A percentile compares a stretch with the other conserved stretches of the same genome.
Conservation (phyloP, 768 basidiomycete species). For the Tephrocybe sp. region DNA sequence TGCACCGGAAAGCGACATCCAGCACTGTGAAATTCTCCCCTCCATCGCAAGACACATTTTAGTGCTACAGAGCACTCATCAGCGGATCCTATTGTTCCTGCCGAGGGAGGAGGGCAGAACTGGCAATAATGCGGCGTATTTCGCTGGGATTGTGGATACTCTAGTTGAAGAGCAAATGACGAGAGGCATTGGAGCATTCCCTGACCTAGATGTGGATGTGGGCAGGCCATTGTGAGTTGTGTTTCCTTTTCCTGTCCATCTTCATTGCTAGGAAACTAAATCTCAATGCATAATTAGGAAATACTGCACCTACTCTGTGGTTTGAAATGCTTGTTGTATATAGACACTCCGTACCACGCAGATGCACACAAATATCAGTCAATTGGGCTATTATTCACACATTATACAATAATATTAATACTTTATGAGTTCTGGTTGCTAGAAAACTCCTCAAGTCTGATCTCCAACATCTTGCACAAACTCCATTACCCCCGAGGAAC, state of each 20-base stretch:
- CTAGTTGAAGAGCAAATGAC: constrained; percentile 38
- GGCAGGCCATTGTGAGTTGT: constrained; percentile 36
- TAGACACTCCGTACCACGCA: too few relatives aligned
- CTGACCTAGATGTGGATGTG: constrained; percentile 51
- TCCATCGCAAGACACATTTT: constrained; percentile 74
- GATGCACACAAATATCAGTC: too few relatives aligned
- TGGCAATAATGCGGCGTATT: constrained; percentile 70
- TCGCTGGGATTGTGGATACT: constrained; percentile 59
- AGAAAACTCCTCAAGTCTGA: too few relatives aligned
- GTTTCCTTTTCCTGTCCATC: neutral
- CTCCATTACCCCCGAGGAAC: too few relatives aligned
- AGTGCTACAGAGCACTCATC: constrained; percentile 64
- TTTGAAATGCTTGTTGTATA: too few relatives aligned
- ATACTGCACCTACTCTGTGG: too few relatives aligned
- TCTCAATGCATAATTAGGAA: constrained; percentile 44
- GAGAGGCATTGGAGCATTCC: constrained; percentile 56
- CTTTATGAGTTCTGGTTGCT: too few relatives aligned
- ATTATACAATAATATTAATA: too few relatives aligned
- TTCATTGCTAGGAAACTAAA: neutral
- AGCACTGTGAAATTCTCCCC: constrained; percentile 38
- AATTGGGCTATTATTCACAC: too few relatives aligned
- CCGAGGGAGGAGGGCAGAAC: constrained; percentile 43
- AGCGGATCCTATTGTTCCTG: constrained; percentile 67
- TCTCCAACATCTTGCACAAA: too few relatives aligned
- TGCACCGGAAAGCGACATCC: constrained; percentile 15